Percentiles rank a stretch among this genome's conserved stretches.
Evolutionary conservation across 345 rosid species (phyloP).

Genomic region (Eucalyptus marginata): DNA sequence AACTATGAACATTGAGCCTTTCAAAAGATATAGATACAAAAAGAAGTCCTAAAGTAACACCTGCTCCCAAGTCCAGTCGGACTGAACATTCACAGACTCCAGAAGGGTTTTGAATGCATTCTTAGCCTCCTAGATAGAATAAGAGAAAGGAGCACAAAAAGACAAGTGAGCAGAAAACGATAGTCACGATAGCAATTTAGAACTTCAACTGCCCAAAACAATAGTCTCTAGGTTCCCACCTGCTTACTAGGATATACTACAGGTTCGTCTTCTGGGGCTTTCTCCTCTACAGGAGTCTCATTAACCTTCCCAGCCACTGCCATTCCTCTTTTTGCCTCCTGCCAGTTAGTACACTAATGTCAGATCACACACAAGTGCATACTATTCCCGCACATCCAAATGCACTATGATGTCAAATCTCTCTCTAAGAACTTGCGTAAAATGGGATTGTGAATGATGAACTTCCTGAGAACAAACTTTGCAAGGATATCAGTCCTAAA

Average conservation of each 20-base stretch:
- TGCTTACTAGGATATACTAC: conserved; percentile 66
- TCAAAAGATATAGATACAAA: background rate
- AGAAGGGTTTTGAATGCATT: conserved; percentile 93
- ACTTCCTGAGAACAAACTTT: background rate
- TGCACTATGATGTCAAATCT: background rate
- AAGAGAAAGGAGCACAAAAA: background rate
- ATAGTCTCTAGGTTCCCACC: conserved; percentile 20
- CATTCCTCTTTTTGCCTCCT: conserved; percentile 57
- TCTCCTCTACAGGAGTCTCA: conserved; percentile 52
- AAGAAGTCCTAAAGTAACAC: conserved; percentile 12
- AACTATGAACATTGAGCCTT: conserved; percentile 3
- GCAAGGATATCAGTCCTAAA: background rate
- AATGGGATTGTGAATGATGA: background rate
- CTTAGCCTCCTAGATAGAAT: conserved; percentile 70
- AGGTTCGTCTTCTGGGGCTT: conserved; percentile 65
- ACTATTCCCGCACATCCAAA: background rate
- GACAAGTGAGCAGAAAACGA: background rate
- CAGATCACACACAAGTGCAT: background rate
- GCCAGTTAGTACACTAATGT: background rate
- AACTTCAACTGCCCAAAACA: background rate
- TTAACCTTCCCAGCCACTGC: conserved; percentile 39
- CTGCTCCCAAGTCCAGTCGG: conserved; percentile 99
- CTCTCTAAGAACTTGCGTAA: background rate
- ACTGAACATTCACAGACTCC: conserved; percentile 74
- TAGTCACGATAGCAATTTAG: background rate